phyloP scores from a whole-genome alignment of 2,329 filamentous ascomycete genomes.

The Penicillium janthinellum region DNA sequence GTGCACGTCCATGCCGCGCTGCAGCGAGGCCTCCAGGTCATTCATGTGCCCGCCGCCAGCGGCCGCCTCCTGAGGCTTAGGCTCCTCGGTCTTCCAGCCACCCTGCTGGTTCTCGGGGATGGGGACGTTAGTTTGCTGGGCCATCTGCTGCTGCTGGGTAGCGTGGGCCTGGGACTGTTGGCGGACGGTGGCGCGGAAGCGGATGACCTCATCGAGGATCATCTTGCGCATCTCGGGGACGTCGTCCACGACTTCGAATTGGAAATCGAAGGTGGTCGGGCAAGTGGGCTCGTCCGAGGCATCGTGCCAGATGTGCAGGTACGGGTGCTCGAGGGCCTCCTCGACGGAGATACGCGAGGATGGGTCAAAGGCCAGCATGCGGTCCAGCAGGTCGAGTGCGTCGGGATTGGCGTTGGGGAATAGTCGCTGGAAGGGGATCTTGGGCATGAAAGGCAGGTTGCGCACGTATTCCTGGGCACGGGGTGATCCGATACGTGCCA shows the following conservation, averaged over 20 bases:
- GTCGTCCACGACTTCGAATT: conserved; percentile 96
- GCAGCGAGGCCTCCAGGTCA: conserved; percentile 54
- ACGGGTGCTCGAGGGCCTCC: conserved; percentile 91
- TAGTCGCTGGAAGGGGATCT: conserved; percentile 82
- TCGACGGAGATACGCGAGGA: conserved; percentile 92
- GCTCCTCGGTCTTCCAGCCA: conserved; percentile 59
- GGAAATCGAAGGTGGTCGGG: conserved; percentile 94
- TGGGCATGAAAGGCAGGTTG: conserved; percentile 92
- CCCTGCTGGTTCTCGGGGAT: conserved; percentile 64
- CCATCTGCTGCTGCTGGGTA: conserved; percentile 44
- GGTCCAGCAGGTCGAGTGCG: conserved; percentile 90
- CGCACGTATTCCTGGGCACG: conserved; percentile 98
- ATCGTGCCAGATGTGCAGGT: conserved; percentile 98
- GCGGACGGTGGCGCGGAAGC: conserved; percentile 71
- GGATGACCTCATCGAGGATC: conserved; percentile 91
- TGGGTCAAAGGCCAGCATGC: conserved; percentile 96
- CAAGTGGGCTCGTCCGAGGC: conserved; percentile 93
- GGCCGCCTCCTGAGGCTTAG: conserved; percentile 60
- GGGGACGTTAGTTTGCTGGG: conserved; percentile 55
- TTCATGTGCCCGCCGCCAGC: conserved; percentile 46
- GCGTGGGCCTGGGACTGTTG: conserved; percentile 50
- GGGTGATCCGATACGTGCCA: conserved; percentile 89
- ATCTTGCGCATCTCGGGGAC: conserved; percentile 93
- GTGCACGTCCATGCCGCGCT: conserved; percentile 59
- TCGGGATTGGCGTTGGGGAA: conserved; percentile 96